Evolutionary conservation across 805 yeast genomes (phyloP).

Genomic region (Spathaspora gorwiae): DNA sequence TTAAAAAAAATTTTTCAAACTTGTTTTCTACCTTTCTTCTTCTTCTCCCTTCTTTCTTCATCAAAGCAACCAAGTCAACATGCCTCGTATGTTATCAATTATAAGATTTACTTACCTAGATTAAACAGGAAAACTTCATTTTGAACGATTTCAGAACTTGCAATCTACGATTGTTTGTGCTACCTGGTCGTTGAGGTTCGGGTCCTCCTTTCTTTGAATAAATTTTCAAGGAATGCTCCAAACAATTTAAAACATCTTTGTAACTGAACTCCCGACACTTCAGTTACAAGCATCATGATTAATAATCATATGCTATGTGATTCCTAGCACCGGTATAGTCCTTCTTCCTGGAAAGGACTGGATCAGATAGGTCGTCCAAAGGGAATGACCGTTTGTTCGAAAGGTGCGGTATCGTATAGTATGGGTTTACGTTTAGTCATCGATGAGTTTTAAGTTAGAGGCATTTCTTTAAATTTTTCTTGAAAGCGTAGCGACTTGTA

Average conservation of each 20-base stretch:
- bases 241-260: slow-evolving; percentile 27
- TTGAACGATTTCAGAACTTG: slow-evolving; percentile 9
- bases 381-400: no score
- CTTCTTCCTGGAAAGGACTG: no score
- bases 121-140: not conserved
- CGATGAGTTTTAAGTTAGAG: slow-evolving; percentile 1
- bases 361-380: no score
- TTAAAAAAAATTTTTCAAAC: slow-evolving; percentile 3
- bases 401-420: no score
- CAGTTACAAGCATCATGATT: slow-evolving; percentile 42
- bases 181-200: slow-evolving; percentile 52
- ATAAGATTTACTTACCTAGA: not conserved
- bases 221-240: slow-evolving; percentile 8
- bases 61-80: slow-evolving; percentile 28
- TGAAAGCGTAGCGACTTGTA: not conserved
- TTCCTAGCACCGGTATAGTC: not conserved
- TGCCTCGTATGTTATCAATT: slow-evolving; percentile 55
- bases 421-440: no score
- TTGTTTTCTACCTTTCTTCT: slow-evolving; percentile 9
- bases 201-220: slow-evolving; percentile 50
- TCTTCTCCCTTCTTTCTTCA: slow-evolving; percentile 4
- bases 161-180: slow-evolving; percentile 6
- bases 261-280: slow-evolving; percentile 88
- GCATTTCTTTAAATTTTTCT: not conserved
- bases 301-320: not conserved